Evolutionary conservation across 2,329 filamentous ascomycete species (phyloP).

Genomic region (Sporothrix curviconia): DNA sequence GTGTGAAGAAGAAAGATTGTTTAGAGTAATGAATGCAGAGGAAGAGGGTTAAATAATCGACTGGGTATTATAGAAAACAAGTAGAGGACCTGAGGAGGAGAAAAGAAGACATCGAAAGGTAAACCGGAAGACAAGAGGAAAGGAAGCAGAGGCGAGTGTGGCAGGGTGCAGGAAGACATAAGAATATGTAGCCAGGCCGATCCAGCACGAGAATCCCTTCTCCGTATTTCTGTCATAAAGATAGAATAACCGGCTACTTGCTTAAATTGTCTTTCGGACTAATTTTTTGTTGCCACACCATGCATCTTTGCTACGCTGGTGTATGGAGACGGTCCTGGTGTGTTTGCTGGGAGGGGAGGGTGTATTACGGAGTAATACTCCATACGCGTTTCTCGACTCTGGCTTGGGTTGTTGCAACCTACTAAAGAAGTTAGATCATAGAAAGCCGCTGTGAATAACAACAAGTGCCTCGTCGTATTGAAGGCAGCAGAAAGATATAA

Average conservation of each 20-base stretch:
- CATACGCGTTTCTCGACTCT: not conserved
- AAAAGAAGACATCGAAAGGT: not conserved
- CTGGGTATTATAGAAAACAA: no score
- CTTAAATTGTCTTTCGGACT: conserved; percentile 1
- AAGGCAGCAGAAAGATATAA: no score
- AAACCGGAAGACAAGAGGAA: not conserved
- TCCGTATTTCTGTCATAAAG: not conserved
- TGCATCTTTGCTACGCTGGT: not conserved
- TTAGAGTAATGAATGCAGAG: not conserved
- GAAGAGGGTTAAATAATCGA: no score
- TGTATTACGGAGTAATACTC: not conserved
- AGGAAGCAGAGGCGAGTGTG: not conserved
- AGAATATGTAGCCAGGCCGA: not conserved
- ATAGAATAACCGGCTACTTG: conserved; percentile 5
- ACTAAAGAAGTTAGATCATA: conserved; percentile 3
- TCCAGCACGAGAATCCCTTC: not conserved
- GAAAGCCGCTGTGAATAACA: no score
- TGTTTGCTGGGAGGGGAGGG: not conserved
- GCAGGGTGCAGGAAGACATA: conserved; percentile 9
- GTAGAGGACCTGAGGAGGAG: not conserved
- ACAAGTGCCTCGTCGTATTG: no score
- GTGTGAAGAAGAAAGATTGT: not conserved
- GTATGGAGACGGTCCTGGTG: not conserved
- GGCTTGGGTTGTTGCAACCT: not conserved
- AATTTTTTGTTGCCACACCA: conserved; percentile 4